phyloP scores from a whole-genome alignment of 176 grass and related monocot genomes.

The Echinochloa phyllopogon region DNA sequence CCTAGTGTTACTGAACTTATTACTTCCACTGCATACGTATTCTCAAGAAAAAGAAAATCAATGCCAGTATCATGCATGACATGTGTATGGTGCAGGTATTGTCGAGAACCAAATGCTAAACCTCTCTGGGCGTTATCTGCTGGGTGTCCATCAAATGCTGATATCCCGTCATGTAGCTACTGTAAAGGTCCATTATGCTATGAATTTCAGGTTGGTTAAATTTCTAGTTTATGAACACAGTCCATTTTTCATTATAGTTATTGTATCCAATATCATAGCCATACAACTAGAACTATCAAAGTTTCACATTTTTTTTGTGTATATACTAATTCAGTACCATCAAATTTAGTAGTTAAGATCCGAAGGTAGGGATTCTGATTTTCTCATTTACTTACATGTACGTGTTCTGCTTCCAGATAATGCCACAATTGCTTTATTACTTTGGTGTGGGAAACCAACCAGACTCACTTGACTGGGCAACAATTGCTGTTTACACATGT shows the following conservation, averaged over 20 bases:
- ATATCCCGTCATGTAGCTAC: slow-evolving; percentile 73
- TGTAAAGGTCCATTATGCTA: slow-evolving; percentile 82
- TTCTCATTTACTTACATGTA: slow-evolving; percentile 27
- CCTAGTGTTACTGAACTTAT: slow-evolving; percentile 20
- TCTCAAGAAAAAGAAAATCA: neutral
- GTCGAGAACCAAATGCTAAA: slow-evolving; percentile 69
- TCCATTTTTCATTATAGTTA: slow-evolving; percentile 19
- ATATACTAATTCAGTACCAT: neutral
- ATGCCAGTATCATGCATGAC: neutral
- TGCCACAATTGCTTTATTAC: slow-evolving; percentile 92
- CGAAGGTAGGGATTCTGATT: neutral
- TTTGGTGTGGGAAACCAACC: slow-evolving; percentile 78
- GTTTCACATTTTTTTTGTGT: neutral
- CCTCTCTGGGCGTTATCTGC: slow-evolving; percentile 79
- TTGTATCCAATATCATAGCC: neutral
- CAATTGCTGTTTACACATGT: slow-evolving; percentile 81
- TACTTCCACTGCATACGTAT: slow-evolving; percentile 11
- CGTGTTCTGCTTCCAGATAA: slow-evolving; percentile 72
- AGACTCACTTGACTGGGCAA: slow-evolving; percentile 95
- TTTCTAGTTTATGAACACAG: neutral
- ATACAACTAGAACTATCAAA: slow-evolving; percentile 5
- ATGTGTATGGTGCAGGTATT: slow-evolving; percentile 65
- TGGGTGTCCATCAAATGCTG: slow-evolving; percentile 59
- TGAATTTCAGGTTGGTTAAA: slow-evolving; percentile 88
- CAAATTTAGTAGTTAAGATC: neutral